Percentiles rank a stretch among this genome's conserved stretches.
Conservation (phyloP, 2,329 filamentous ascomycete genomes). For the Neocatenulostroma microsporum region DNA sequence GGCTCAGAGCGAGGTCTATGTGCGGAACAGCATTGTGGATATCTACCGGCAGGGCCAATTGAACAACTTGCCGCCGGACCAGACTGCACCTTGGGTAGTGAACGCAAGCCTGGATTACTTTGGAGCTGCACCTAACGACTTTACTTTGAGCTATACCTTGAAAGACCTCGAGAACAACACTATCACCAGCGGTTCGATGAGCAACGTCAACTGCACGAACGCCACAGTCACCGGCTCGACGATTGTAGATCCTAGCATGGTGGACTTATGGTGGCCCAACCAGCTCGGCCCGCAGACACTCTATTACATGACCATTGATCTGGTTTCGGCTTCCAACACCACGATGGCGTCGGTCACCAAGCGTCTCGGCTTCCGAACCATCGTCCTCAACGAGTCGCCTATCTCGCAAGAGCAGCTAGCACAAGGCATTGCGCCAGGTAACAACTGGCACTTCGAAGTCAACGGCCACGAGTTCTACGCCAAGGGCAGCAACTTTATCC, state of each 20-base stretch:
- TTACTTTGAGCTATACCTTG: slow-evolving; percentile 42
- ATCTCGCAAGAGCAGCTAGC: slow-evolving; percentile 48
- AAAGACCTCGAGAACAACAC: slow-evolving; percentile 37
- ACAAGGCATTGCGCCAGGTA: slow-evolving; percentile 49
- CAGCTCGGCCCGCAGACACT: slow-evolving; percentile 51
- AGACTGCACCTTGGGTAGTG: slow-evolving; percentile 51
- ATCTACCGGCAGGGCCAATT: slow-evolving; percentile 53
- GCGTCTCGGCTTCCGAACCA: slow-evolving; percentile 54
- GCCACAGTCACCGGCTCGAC: slow-evolving; percentile 44
- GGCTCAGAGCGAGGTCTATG: slow-evolving; percentile 35
- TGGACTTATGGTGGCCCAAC: slow-evolving; percentile 55
- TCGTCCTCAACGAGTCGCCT: slow-evolving; percentile 50
- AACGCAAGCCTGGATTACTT: slow-evolving; percentile 55
- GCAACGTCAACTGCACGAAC: slow-evolving; percentile 34
- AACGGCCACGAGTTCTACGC: slow-evolving; percentile 58
- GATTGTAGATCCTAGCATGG: slow-evolving; percentile 36
- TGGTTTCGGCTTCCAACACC: slow-evolving; percentile 33
- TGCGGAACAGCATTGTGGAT: slow-evolving; percentile 50
- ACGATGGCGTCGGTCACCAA: slow-evolving; percentile 43
- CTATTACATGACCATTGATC: slow-evolving; percentile 48
- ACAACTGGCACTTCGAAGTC: slow-evolving; percentile 58
- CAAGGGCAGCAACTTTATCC: slow-evolving; percentile 57
- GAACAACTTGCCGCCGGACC: slow-evolving; percentile 51
- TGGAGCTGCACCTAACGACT: slow-evolving; percentile 40
- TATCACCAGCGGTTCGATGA: slow-evolving; percentile 33